Conservation (phyloP, 192 early-diverging fungal species). For the Dispira simplex region DNA sequence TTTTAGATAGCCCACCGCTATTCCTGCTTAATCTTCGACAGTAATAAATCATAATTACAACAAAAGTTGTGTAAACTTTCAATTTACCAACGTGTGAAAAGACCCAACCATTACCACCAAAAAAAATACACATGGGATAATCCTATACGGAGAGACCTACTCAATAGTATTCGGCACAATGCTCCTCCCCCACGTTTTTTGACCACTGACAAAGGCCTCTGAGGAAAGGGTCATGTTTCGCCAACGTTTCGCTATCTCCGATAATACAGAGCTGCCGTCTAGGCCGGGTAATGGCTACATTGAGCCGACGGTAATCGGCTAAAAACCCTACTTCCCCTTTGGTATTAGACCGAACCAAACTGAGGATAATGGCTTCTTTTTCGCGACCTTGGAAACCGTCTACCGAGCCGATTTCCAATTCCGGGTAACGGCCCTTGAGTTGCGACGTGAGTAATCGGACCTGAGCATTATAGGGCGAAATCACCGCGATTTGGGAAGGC, state of each 20-base stretch:
- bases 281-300: constrained; percentile 83
- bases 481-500: constrained; percentile 57
- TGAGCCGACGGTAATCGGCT: constrained; percentile 61
- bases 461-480: constrained; percentile 78
- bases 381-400: constrained; percentile 90
- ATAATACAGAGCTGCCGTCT: constrained; percentile 75
- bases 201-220: constrained; percentile 30
- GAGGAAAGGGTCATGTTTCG: constrained; percentile 22
- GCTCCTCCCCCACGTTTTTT: constrained; percentile 30
- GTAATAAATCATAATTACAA: no score
- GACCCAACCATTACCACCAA: no score
- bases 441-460: constrained; percentile 34
- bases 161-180: constrained; percentile 16
- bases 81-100: no score
- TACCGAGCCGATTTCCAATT: constrained; percentile 66
- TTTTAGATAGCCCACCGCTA: no score
- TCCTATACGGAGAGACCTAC: background rate
- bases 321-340: constrained; percentile 72
- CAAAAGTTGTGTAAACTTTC: no score
- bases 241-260: constrained; percentile 53
- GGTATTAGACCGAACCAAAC: constrained; percentile 68
- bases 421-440: constrained; percentile 35
- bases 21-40: no score
- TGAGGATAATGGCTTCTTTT: constrained; percentile 70
- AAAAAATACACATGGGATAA: no score